phyloP scores from a whole-genome alignment of 2,329 filamentous ascomycete species.

The Claviceps quebecensis region DNA sequence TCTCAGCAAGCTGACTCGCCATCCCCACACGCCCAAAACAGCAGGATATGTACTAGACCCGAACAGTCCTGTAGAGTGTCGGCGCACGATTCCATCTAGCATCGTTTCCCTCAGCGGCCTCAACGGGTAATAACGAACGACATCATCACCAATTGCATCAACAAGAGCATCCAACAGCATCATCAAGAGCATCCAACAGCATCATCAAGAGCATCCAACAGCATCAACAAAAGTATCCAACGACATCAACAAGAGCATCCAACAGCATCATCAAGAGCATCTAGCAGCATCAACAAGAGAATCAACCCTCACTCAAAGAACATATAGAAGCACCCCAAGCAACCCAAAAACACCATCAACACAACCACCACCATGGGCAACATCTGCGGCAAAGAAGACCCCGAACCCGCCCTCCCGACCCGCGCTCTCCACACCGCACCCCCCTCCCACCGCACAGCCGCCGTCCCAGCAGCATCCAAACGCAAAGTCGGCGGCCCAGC shows the following conservation, averaged over 20 bases:
- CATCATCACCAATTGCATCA: no score
- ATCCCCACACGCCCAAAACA: not conserved
- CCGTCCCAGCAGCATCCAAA: slow-evolving; percentile 25
- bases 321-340: not conserved
- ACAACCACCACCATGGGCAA: slow-evolving; percentile 53
- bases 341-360: not conserved
- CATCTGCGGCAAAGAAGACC: slow-evolving; percentile 65
- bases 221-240: no score
- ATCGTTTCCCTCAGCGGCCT: no score
- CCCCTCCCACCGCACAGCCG: slow-evolving; percentile 31
- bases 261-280: no score
- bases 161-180: no score
- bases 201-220: no score
- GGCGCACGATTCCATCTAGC: no score
- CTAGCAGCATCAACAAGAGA: no score
- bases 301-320: no score
- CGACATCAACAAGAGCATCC: no score
- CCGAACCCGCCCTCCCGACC: slow-evolving; percentile 53
- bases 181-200: no score
- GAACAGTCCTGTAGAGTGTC: not conserved
- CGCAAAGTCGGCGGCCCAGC: slow-evolving; percentile 39
- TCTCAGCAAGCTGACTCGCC: not conserved
- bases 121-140: no score
- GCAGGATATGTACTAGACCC: not conserved
- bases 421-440: slow-evolving; percentile 49